Evolutionary conservation across 495 filamentous ascomycete species (phyloP).

Genomic region (Cercophora scortea): DNA sequence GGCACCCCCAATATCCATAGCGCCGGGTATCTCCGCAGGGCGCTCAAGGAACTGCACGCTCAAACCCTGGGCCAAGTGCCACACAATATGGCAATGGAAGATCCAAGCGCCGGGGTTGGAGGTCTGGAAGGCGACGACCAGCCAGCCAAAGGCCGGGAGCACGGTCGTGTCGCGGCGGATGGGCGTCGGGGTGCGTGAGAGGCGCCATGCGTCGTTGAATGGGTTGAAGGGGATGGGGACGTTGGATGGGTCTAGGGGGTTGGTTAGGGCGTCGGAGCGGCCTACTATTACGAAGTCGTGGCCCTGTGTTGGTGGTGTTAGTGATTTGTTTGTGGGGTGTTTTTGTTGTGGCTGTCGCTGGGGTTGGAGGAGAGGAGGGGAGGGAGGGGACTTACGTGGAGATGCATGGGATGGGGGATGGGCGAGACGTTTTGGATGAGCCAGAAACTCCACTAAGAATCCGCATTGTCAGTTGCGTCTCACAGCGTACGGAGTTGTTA

Average conservation of each 20-base stretch:
- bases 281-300: constrained; percentile 10
- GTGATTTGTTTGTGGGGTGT: background rate
- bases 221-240: constrained; percentile 24
- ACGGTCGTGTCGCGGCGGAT: constrained; percentile 49
- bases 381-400: constrained; percentile 27
- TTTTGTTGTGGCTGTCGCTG: background rate
- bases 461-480: background rate
- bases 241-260: constrained; percentile 37
- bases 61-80: constrained; percentile 35
- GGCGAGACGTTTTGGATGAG: constrained; percentile 31
- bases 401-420: constrained; percentile 39
- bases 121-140: constrained; percentile 41
- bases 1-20: background rate
- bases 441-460: constrained; percentile 10
- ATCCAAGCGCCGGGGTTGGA: constrained; percentile 39
- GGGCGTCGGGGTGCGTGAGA: background rate
- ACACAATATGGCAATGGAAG: constrained; percentile 47
- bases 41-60: constrained; percentile 41
- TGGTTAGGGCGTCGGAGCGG: constrained; percentile 29
- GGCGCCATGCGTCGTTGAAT: constrained; percentile 5
- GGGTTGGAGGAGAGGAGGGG: background rate
- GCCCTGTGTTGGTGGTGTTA: background rate
- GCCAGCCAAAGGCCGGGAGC: constrained; percentile 27
- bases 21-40: background rate
- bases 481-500: too few species aligned